Base-by-base conservation (phyloP, 192 early-diverging fungal genomes). In the Coemansia sp. region DNA sequence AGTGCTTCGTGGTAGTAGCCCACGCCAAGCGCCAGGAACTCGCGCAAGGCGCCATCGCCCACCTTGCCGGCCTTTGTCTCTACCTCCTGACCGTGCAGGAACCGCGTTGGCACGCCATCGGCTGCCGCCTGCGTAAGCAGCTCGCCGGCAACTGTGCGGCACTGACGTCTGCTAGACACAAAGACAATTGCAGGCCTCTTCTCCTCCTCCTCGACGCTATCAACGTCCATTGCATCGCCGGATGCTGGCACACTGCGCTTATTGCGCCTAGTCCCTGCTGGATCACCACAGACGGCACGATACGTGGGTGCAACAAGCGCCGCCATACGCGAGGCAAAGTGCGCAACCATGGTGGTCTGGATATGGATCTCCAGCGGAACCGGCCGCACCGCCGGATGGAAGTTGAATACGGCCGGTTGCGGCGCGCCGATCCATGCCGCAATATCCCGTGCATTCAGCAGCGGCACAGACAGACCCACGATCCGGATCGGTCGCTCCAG, bases 361-460 rank as follows among this genome's bases (percentile, higher is more conserved):
- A 99, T 95, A 53, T 90, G 89, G 45, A 98, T 93, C 72, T 98
- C 96, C 59, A 99, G 78, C 14, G 97, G 95, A 37, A 96, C 86
- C 22, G 95, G 91, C 2, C 97, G 87, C 15, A 97, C 95, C 17
- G 87, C 90, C 27, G 95, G 95, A 38, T 90, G 87, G 81, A 99
- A 99, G 72, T 95, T 99, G 74, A 93, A 96, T n/a, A 94, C 87
- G 6, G 86, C 82, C 5, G 85, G 81, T 23, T 75, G 64, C 0
- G 88, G 84, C 0, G 91, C 91, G 33, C 94, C 95, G 61, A 99
- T 92, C 97, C 97, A 99, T 64, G 94, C 92, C 2, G 94, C 97
- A 38, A 99, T 75, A 64, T 99, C 97, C n/a, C 89, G 83, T n/a
- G 96, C 96, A 72, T 99, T 99, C 23, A 96, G 93, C 44, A 99